Base-by-base conservation (phyloP, 805 yeast genomes). In the Candida xyloterini region DNA sequence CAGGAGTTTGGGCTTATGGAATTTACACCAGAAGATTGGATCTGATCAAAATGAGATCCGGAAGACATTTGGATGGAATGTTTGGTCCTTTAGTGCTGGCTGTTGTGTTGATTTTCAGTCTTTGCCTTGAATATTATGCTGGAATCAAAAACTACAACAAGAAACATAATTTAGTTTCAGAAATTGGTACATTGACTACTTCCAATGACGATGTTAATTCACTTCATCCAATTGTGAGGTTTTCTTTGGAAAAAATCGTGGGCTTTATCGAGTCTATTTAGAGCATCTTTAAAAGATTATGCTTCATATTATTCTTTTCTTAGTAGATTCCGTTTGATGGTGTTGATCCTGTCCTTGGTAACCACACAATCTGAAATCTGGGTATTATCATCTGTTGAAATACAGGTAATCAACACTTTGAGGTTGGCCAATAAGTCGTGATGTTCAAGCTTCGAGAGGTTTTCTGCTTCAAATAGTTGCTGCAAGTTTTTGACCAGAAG, bases 1-100 rank as follows among this genome's bases (percentile, higher is more conserved):
- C 88, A 30, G 91, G 95, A 31, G 51, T 78, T 20, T 91, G 99
- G 99, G 95, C 95, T 20, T 91, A 88, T 65, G 72, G 68, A 46
- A 78, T 84, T 39, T 91, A 85, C 65, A 65, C 78, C 57, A 72
- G 69, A 50, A 77, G 99, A 59, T 68, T 90, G 49, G 71, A 70
- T 24, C 73, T 82, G 40, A 93, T 91, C 59, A 77, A 73, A 59
- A 81, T 79, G 60, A 79, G 98, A 62, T 83, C 89, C 20, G 95
- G 91, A 35, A 76, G 75, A 52, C 97, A 90, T 62, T 71, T 91
- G 53, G 98, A 91, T 66, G 90, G 87, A 33, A 81, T 95, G 38
- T 56, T 84, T 41, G 99, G 99, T 10, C 99, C 99, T 0, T 57
- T 93, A 36, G 68, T 90, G 11, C 73, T 93, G 29, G 86, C 93